Conservation (phyloP, 257 asterid species). For the Dorcoceras hygrometricum region DNA sequence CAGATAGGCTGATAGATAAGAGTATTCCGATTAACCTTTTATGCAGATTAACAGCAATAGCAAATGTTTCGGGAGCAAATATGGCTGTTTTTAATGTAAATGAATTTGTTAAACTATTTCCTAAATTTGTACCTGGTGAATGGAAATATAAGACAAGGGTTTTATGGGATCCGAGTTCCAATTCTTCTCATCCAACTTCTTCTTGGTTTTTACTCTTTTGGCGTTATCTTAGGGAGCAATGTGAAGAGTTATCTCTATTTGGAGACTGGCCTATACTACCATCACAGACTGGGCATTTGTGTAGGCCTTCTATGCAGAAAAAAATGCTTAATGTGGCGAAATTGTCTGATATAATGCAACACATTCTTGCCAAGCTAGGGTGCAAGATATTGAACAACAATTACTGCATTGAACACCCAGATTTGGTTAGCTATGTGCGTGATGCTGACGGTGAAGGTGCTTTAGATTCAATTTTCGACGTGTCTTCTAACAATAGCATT, state of each 20-base stretch:
- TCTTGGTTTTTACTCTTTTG: constrained; percentile 84
- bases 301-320: constrained; percentile 57
- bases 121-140: constrained; percentile 65
- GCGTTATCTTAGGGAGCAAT: constrained; percentile 65
- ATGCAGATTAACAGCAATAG: constrained; percentile 64
- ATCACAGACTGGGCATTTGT: constrained; percentile 65
- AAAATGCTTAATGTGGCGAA: constrained; percentile 57
- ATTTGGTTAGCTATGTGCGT: constrained; percentile 58
- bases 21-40: constrained; percentile 56
- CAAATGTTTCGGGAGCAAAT: constrained; percentile 78
- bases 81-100: constrained; percentile 50
- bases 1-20: constrained; percentile 67
- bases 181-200: constrained; percentile 57
- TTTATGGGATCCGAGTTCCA: constrained; percentile 63
- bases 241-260: constrained; percentile 61
- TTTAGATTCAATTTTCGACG: constrained; percentile 70
- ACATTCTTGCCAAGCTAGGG: constrained; percentile 72
- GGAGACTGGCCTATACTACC: constrained; percentile 97
- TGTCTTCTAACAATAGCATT: constrained; percentile 57
- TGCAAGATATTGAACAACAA: constrained; percentile 64
- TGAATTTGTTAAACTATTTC: constrained; percentile 55
- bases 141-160: constrained; percentile 71
- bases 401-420: constrained; percentile 65
- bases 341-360: constrained; percentile 63
- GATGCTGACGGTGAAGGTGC: constrained; percentile 72